phyloP scores from a whole-genome alignment of 2,329 filamentous ascomycete genomes.

The Plectosphaerella cucumerina region DNA sequence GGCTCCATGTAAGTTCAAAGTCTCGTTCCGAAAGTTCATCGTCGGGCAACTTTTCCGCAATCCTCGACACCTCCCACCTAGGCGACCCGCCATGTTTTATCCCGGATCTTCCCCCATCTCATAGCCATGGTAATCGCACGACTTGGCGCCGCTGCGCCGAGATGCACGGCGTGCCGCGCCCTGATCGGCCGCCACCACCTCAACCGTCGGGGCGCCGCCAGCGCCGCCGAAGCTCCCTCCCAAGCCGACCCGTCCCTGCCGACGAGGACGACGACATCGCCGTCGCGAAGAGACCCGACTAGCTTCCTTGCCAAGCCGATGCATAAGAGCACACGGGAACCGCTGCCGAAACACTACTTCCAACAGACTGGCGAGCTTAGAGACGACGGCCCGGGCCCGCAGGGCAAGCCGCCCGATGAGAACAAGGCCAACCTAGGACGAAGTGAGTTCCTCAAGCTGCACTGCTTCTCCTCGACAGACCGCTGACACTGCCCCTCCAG shows the following conservation, averaged over 20 bases:
- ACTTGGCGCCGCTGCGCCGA: not conserved
- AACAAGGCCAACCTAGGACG: slow-evolving; percentile 61
- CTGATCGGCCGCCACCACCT: not conserved
- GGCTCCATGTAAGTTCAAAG: too few species aligned
- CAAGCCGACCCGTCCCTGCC: not conserved
- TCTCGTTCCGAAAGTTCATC: not conserved
- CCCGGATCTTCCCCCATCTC: too few species aligned
- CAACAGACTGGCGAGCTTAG: slow-evolving; percentile 4
- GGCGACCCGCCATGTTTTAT: too few species aligned
- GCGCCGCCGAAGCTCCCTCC: not conserved
- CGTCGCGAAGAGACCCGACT: not conserved
- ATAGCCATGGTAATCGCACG: not conserved
- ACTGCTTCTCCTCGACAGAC: too few species aligned
- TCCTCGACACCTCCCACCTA: too few species aligned
- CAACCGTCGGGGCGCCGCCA: not conserved
- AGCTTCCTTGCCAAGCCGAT: not conserved
- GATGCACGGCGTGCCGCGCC: not conserved
- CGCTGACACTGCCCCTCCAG: slow-evolving; percentile 28
- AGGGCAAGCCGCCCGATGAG: slow-evolving; percentile 39
- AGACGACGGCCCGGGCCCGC: slow-evolving; percentile 7
- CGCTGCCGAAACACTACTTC: slow-evolving; percentile 10
- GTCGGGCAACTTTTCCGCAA: not conserved
- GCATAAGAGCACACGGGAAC: not conserved
- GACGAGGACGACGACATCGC: not conserved
- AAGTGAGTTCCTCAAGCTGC: slow-evolving; percentile 39